phyloP scores from a whole-genome alignment of 306 rosid genomes.

The Lupinus albus region DNA sequence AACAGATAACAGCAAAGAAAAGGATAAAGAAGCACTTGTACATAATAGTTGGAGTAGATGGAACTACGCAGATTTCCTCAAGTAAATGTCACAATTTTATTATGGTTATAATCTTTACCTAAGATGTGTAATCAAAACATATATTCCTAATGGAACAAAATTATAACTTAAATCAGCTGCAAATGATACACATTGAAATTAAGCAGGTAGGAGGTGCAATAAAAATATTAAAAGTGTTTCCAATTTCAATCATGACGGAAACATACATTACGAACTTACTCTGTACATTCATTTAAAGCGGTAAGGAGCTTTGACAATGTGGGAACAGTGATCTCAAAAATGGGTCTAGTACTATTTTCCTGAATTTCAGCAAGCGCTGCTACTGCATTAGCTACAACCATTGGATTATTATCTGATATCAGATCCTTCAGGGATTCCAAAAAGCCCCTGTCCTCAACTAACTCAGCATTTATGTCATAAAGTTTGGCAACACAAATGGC shows the following conservation, averaged over 20 bases:
- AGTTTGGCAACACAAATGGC: conserved; percentile 99
- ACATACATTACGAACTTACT: conserved; percentile 59
- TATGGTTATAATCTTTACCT: background rate
- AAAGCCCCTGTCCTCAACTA: conserved; percentile 98
- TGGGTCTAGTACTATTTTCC: conserved; percentile 79
- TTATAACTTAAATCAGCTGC: background rate
- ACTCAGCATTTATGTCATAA: conserved; percentile 94
- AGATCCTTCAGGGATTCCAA: conserved; percentile 94
- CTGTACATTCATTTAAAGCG: conserved; percentile 98
- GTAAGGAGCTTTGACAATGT: conserved; percentile 96
- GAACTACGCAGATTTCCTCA: background rate
- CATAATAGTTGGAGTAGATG: background rate
- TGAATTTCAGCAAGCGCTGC: conserved; percentile 98
- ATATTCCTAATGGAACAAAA: background rate
- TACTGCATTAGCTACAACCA: conserved; percentile 99
- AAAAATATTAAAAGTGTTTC: background rate
- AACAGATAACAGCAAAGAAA: background rate
- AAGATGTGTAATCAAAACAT: conserved; percentile 4
- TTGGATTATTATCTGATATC: conserved; percentile 98
- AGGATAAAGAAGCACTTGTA: background rate
- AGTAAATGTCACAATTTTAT: background rate
- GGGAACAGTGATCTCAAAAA: conserved; percentile 86
- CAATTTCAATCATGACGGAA: conserved; percentile 22
- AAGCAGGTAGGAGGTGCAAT: background rate
- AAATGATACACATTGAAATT: background rate